Percentiles rank a stretch among this genome's conserved stretches.
phyloP scores from a whole-genome alignment of 441 rosid species.

The Erodium chrysanthum region DNA sequence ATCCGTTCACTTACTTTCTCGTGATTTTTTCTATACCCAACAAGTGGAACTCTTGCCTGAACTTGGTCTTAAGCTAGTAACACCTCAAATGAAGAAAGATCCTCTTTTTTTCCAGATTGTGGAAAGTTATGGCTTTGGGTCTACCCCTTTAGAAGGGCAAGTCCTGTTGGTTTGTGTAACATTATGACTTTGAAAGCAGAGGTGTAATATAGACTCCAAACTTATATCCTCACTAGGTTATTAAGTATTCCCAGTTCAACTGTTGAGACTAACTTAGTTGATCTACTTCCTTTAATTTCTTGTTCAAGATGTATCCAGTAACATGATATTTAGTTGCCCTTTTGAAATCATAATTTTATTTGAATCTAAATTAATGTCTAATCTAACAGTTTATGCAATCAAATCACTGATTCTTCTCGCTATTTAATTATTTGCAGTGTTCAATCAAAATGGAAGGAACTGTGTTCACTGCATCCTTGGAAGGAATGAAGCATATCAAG shows the following conservation, averaged over 20 bases:
- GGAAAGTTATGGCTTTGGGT: too few relatives aligned
- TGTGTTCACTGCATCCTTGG: slow-evolving; percentile 67
- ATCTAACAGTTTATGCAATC: neutral
- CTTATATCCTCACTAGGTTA: neutral
- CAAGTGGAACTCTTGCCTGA: neutral
- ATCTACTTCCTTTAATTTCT: neutral
- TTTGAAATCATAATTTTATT: neutral
- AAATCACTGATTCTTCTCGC: neutral
- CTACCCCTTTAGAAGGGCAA: too few relatives aligned
- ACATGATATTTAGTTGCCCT: neutral
- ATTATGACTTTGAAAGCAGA: neutral
- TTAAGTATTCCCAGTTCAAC: too few relatives aligned
- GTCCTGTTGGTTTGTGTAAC: neutral
- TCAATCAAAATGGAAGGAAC: slow-evolving; percentile 58
- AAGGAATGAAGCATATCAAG: slow-evolving; percentile 76
- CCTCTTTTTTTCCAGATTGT: too few relatives aligned
- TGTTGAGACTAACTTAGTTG: neutral
- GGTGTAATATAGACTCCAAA: neutral
- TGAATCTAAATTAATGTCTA: neutral
- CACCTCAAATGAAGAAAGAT: too few relatives aligned
- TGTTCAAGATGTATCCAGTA: neutral
- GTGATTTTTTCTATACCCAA: neutral
- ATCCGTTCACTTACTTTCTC: too few relatives aligned
- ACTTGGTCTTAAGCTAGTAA: too few relatives aligned
- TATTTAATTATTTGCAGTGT: slow-evolving; percentile 4